These are phyloP conservation scores for Halophytophthora batemanensis DNA, from an alignment of 352 stramenopile species.

Conservation along the genomic window DNA sequence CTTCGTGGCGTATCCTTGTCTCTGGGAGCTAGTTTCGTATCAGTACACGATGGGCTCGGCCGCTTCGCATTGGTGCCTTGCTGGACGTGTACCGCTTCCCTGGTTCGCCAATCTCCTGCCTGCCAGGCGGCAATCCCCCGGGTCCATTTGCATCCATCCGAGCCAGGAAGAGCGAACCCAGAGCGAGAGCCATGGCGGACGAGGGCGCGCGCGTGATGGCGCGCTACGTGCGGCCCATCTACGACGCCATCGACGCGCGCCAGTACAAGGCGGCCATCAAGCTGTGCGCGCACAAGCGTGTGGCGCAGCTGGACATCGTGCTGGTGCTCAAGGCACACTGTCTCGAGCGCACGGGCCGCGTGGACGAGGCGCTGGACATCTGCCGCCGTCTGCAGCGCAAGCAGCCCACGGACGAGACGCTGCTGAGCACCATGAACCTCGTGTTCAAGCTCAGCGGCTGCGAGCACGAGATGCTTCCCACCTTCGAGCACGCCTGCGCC, in stretches of 20 bases:
- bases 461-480: constrained; percentile 79
- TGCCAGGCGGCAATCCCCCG: no score
- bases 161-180: no score
- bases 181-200: constrained; percentile 37
- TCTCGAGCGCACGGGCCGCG: constrained; percentile 67
- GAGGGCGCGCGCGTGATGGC: constrained; percentile 53
- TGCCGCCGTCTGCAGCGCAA: constrained; percentile 56
- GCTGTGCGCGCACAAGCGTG: constrained; percentile 76
- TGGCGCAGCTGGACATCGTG: constrained; percentile 74
- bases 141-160: no score
- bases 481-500: constrained; percentile 67
- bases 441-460: constrained; percentile 73
- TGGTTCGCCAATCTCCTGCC: no score
- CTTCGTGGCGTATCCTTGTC: no score
- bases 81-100: no score
- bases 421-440: constrained; percentile 83
- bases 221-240: constrained; percentile 81
- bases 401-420: constrained; percentile 75
- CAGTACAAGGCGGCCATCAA: constrained; percentile 86
- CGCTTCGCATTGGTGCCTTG: no score
- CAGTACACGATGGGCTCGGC: no score
- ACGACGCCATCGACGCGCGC: constrained; percentile 76
- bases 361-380: constrained; percentile 72
- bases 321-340: constrained; percentile 85
- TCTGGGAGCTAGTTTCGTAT: no score